Conservation (phyloP, 108 stramenopile genomes). For the Nitzschia putrida region DNA sequence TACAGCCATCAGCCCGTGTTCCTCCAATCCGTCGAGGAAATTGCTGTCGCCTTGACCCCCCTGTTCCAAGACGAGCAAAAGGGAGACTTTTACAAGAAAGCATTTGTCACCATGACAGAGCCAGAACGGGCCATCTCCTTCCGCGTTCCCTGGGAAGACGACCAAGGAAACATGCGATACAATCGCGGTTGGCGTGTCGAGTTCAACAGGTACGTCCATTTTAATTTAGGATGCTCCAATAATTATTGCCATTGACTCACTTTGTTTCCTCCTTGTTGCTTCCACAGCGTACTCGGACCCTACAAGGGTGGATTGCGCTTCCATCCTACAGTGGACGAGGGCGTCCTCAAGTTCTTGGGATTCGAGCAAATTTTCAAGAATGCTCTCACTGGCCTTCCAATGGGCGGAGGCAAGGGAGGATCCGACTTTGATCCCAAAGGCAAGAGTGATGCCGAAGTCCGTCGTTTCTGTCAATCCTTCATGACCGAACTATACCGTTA, state of each 20-base stretch:
- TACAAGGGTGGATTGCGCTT: constrained; percentile 94
- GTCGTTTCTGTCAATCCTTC: constrained; percentile 82
- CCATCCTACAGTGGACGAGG: constrained; percentile 85
- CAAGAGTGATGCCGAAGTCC: constrained; percentile 70
- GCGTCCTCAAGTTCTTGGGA: constrained; percentile 83
- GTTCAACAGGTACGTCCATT: constrained; percentile 47
- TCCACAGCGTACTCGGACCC: constrained; percentile 80
- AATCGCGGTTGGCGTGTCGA: constrained; percentile 84
- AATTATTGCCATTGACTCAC: not conserved
- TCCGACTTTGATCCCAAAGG: constrained; percentile 85
- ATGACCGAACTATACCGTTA: constrained; percentile 75
- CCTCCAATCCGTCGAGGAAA: constrained; percentile 73
- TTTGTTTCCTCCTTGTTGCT: not conserved
- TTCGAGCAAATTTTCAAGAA: constrained; percentile 88
- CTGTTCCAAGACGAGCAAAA: constrained; percentile 59
- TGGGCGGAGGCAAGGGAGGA: constrained; percentile 74
- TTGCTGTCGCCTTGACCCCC: constrained; percentile 60
- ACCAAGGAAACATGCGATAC: constrained; percentile 40
- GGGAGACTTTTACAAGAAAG: constrained; percentile 68
- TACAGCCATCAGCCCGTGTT: constrained; percentile 70
- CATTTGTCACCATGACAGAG: constrained; percentile 74
- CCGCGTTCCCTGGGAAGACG: constrained; percentile 77
- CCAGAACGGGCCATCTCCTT: constrained; percentile 75
- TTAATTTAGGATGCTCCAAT: not conserved
- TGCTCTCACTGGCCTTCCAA: constrained; percentile 70